phyloP scores from a whole-genome alignment of 2,329 filamentous ascomycete genomes.

The Cytospora paraplurivora region DNA sequence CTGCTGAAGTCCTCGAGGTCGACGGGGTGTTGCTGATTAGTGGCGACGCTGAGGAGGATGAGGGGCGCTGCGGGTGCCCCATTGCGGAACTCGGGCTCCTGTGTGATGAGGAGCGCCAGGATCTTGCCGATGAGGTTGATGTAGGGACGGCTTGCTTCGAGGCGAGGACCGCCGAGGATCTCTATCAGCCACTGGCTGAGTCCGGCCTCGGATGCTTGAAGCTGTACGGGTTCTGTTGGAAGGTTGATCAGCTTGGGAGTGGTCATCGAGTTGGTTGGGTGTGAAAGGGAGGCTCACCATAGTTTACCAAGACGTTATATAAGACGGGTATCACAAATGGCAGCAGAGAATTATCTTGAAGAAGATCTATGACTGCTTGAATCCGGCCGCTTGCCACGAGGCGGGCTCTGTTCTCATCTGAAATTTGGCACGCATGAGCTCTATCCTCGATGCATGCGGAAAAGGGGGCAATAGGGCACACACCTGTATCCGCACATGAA shows the following conservation, averaged over 20 bases:
- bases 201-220: constrained; percentile 53
- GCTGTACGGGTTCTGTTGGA: constrained; percentile 57
- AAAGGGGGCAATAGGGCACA: constrained; percentile 7
- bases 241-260: constrained; percentile 28
- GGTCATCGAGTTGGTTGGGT: too few species aligned
- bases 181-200: constrained; percentile 53
- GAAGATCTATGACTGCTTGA: constrained; percentile 48
- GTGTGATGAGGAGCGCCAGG: constrained; percentile 54
- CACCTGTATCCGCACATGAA: constrained; percentile 62
- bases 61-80: constrained; percentile 51
- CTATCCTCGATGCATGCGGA: neutral
- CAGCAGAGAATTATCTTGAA: constrained; percentile 51
- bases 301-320: constrained; percentile 65
- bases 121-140: constrained; percentile 60
- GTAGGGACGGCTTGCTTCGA: constrained; percentile 45
- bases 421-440: neutral
- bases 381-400: constrained; percentile 55
- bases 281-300: constrained; percentile 47
- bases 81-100: constrained; percentile 50
- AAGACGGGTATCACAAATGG: constrained; percentile 60
- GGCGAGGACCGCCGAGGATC: constrained; percentile 50
- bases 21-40: constrained; percentile 41
- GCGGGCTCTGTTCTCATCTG: constrained; percentile 61
- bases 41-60: constrained; percentile 53
- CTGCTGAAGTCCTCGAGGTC: constrained; percentile 59